Evolutionary conservation across 495 filamentous ascomycete species (phyloP), one percentile per base, ranked within the genome.

Genomic region (Glarea lozoyensis): DNA sequence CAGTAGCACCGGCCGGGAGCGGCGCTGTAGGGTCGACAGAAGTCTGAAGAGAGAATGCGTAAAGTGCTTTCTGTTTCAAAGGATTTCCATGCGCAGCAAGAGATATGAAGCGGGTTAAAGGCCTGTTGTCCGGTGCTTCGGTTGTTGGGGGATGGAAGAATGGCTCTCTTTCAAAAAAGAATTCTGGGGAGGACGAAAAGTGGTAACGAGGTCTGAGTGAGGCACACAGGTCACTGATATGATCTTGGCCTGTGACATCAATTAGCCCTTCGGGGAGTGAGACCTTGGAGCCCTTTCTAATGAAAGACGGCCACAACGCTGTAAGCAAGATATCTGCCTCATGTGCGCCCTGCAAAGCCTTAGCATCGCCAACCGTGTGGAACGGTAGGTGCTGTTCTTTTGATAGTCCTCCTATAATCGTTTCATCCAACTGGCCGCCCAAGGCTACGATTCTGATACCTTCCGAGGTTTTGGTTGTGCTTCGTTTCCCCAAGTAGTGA

Each of bases 111-210:
- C 90, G 80, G 2, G 89, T 95, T 3, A 93, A 61, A 2, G 66
- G 66, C 42, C 67, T 74, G 1, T 59, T 58, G 17, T 75, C 66
- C 7, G 71, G 71, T 6, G 61, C 63, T 17, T 73, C 68, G 37
- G 73, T 68, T 6, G 66, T 63, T 4, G 78, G 70, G 43, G 68
- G 58, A 54, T 93, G 82, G 60, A 88, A 84, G 71, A 95, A 97
- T 0, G 92, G 89, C 58, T 95, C 92, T 15, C 92, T 78, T 64
- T 96, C 90, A 53, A 78, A 96, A 64, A 83, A 90, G 53, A 78
- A 70, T 7, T 66, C 56, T 6, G 74, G 68, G 0, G 86, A 82
- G 10, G 73, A 62, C 11, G 83, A 76, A 59, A 98, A 82, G 62
- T 96, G 89, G 56, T 98, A 98, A 16, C 84, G 74, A 10, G 92